A percentile compares a stretch with the other conserved stretches of the same genome.
Evolutionary conservation across 108 stramenopile species (phyloP).

Genomic region (Nitzschia sp.): DNA sequence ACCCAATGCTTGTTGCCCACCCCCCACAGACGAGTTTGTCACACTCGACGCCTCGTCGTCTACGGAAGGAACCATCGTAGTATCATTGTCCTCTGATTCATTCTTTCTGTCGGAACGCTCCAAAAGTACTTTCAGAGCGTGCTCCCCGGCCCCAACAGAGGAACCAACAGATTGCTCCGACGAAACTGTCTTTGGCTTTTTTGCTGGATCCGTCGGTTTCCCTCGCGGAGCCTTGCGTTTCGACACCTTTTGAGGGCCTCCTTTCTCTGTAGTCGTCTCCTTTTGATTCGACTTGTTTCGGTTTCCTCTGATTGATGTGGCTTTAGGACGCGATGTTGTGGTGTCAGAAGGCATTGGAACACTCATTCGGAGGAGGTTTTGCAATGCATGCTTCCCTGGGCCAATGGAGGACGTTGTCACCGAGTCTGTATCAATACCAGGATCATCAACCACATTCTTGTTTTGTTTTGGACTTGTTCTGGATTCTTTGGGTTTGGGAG

Average conservation of each 20-base stretch:
- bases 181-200: not conserved
- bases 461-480: not conserved
- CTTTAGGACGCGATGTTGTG: not conserved
- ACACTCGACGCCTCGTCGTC: not conserved
- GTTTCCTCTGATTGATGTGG: not conserved
- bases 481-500: not conserved
- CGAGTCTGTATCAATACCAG: not conserved
- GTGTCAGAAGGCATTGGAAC: not conserved
- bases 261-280: not conserved
- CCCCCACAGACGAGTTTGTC: constrained; percentile 5
- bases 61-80: not conserved
- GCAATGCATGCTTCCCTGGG: constrained; percentile 1
- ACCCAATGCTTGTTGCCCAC: constrained; percentile 4
- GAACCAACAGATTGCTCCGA: not conserved
- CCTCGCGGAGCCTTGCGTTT: not conserved
- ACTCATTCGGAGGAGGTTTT: not conserved
- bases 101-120: not conserved
- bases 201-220: not conserved
- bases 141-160: constrained; percentile 6
- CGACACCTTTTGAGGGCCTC: not conserved
- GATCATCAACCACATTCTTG: not conserved
- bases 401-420: constrained; percentile 1
- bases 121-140: not conserved
- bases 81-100: not conserved
- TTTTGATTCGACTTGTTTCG: not conserved